These are phyloP conservation scores for Xanthoconium purpureum DNA, from an alignment of 768 basidiomycete species.

Conservation along the genomic window DNA sequence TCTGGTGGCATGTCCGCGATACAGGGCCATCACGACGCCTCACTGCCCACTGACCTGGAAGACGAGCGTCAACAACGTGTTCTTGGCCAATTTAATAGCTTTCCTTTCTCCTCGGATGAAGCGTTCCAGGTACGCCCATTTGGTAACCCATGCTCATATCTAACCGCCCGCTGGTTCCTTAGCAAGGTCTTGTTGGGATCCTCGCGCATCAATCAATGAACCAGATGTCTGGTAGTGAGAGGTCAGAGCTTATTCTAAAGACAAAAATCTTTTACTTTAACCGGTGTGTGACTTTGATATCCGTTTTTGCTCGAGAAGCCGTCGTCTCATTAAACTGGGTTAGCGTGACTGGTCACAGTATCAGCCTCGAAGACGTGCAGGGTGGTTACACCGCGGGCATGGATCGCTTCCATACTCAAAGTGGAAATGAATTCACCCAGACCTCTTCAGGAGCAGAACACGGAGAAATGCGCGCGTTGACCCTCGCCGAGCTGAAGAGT, in stretches of 20 bases:
- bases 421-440: constrained; percentile 20
- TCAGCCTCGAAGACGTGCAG: constrained; percentile 31
- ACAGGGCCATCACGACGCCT: constrained; percentile 12
- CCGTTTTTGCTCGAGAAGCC: constrained; percentile 25
- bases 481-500: constrained; percentile 64
- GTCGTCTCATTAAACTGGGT: constrained; percentile 22
- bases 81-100: constrained; percentile 36
- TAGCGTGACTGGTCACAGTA: constrained; percentile 31
- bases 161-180: constrained; percentile 11
- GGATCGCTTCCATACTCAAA: constrained; percentile 8
- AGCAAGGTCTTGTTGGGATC: constrained; percentile 68
- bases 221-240: constrained; percentile 36
- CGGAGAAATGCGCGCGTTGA: constrained; percentile 47
- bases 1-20: constrained; percentile 14
- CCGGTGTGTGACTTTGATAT: constrained; percentile 35
- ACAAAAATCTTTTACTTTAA: constrained; percentile 75
- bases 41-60: constrained; percentile 11
- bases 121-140: constrained; percentile 53
- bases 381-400: constrained; percentile 11
- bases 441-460: constrained; percentile 5
- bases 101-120: constrained; percentile 56
- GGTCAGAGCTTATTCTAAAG: constrained; percentile 47
- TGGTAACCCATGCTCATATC: background rate
- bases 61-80: constrained; percentile 20
- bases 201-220: constrained; percentile 40